Evolutionary conservation across 352 stramenopile species (phyloP).

Genomic region (Phytophthora syringae): DNA sequence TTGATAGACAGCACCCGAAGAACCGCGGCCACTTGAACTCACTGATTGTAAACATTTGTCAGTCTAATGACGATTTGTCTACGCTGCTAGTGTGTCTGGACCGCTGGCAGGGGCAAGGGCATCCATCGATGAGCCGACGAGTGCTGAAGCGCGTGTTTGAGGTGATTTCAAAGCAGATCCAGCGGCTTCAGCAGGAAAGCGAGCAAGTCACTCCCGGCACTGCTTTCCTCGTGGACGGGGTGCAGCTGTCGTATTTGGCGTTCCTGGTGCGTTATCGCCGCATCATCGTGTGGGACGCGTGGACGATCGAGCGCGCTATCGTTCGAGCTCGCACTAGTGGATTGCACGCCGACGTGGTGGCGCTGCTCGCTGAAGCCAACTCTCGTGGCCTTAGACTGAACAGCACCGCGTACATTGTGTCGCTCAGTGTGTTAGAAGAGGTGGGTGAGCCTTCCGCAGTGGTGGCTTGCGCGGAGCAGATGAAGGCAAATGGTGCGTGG

Average conservation of each 20-base stretch:
- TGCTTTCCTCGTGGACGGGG: constrained; percentile 47
- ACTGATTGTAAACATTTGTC: constrained; percentile 73
- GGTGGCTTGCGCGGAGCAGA: constrained; percentile 35
- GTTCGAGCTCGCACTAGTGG: constrained; percentile 56
- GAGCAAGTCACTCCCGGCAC: constrained; percentile 14
- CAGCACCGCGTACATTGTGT: constrained; percentile 52
- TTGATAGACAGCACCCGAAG: constrained; percentile 52
- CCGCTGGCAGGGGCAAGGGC: constrained; percentile 55
- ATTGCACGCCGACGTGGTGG: constrained; percentile 48
- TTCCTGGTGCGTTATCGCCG: constrained; percentile 61
- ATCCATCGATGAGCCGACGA: constrained; percentile 52
- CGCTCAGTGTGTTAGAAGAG: constrained; percentile 49
- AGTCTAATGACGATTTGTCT: constrained; percentile 65
- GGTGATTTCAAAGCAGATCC: constrained; percentile 60
- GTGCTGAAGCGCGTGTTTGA: constrained; percentile 64
- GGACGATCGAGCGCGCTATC: constrained; percentile 60
- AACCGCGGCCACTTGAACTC: constrained; percentile 52
- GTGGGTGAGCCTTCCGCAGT: constrained; percentile 34
- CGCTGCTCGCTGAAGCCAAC: constrained; percentile 54
- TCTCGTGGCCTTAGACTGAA: constrained; percentile 43
- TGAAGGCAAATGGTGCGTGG: constrained; percentile 40
- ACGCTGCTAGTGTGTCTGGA: constrained; percentile 69
- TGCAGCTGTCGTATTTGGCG: constrained; percentile 60
- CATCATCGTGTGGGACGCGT: constrained; percentile 56
- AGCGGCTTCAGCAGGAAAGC: constrained; percentile 35